phyloP scores from a whole-genome alignment of 306 rosid genomes.

The Clitoria ternatea region DNA sequence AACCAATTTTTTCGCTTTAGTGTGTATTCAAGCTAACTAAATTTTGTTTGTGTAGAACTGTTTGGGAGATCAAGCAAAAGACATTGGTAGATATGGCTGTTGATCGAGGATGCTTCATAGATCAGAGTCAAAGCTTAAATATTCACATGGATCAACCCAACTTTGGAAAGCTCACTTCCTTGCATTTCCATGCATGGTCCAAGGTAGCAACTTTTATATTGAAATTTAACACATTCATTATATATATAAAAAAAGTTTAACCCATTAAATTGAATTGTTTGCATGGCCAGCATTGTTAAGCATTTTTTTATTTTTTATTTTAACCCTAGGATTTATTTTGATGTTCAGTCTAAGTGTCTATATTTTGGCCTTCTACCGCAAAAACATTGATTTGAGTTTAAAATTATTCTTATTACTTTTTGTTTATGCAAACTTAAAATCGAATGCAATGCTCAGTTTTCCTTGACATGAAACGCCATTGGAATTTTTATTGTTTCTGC shows the following conservation, averaged over 20 bases:
- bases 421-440: background rate
- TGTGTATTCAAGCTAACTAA: conserved; percentile 14
- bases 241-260: too few species aligned
- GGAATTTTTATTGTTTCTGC: background rate
- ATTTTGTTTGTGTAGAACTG: conserved; percentile 57
- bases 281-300: background rate
- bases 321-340: background rate
- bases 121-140: conserved; percentile 86
- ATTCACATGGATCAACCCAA: conserved; percentile 89
- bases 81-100: conserved; percentile 84
- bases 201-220: conserved; percentile 38
- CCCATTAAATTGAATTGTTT: background rate
- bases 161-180: conserved; percentile 80
- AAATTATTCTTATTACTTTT: background rate
- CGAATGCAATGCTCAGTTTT: background rate
- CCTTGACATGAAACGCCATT: background rate
- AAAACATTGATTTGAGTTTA: background rate
- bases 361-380: background rate
- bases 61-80: conserved; percentile 94
- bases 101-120: conserved; percentile 81
- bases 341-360: too few species aligned
- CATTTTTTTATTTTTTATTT: background rate
- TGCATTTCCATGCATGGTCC: conserved; percentile 91
- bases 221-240: background rate
- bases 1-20: background rate